A percentile compares a stretch with the other conserved stretches of the same genome.
Conservation (phyloP, 2,329 filamentous ascomycete species). For the Fusarium vanettenii region DNA sequence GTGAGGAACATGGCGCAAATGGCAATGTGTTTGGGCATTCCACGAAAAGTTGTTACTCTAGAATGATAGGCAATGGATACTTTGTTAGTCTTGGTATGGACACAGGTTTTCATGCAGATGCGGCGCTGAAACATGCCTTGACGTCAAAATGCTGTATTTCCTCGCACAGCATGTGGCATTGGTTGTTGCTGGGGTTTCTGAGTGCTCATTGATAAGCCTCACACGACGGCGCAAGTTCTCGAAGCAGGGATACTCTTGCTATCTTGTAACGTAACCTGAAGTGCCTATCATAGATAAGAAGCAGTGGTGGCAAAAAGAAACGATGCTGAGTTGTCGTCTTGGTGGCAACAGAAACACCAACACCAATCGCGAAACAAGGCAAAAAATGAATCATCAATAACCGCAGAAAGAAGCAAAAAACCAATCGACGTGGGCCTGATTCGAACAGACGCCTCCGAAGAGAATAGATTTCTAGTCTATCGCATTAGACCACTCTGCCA, state of each 20-base stretch:
- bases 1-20: slow-evolving; percentile 1
- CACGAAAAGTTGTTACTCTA: not conserved
- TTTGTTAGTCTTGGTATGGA: not conserved
- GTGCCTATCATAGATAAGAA: not conserved
- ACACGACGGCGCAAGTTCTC: not conserved
- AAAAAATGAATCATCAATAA: not conserved
- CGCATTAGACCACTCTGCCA: slow-evolving; percentile 50
- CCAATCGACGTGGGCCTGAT: slow-evolving; percentile 46
- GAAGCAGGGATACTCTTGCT: not conserved
- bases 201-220: not conserved
- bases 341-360: not conserved
- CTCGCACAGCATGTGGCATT: not conserved
- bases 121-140: not conserved
- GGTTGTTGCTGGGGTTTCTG: not conserved
- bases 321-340: not conserved
- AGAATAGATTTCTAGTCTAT: slow-evolving; percentile 50
- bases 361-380: not conserved
- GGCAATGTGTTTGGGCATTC: not conserved
- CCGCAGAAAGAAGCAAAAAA: slow-evolving; percentile 11
- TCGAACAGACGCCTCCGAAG: slow-evolving; percentile 50
- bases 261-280: not conserved
- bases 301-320: not conserved
- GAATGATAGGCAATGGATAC: not conserved
- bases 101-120: not conserved
- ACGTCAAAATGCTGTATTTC: not conserved